A percentile compares a stretch with the other conserved stretches of the same genome.
These are phyloP conservation scores for Phytopythium litorale DNA, from an alignment of 352 stramenopile genomes.

Conservation along the genomic window DNA sequence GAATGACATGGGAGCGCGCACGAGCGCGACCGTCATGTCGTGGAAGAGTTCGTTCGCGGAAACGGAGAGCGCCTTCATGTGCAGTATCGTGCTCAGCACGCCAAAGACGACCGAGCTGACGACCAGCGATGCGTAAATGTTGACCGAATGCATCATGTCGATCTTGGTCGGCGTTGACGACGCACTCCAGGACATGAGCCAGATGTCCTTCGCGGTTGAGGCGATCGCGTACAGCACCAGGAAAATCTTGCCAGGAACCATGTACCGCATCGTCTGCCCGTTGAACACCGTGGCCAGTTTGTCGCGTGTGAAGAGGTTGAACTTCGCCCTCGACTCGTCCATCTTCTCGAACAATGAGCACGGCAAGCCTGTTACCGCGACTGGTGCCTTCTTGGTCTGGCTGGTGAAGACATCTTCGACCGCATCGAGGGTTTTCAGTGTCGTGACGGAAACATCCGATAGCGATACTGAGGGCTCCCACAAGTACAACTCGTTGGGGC, in stretches of 20 bases:
- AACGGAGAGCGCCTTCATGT: conserved; percentile 26
- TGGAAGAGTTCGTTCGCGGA: conserved; percentile 33
- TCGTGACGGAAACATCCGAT: background rate
- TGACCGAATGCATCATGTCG: conserved; percentile 21
- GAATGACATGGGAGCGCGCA: conserved; percentile 39
- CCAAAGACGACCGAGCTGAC: conserved; percentile 30
- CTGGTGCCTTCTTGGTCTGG: conserved; percentile 2
- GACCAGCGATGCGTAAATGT: conserved; percentile 31
- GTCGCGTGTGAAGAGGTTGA: conserved; percentile 11
- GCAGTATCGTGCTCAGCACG: conserved; percentile 29
- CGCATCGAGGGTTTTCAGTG: background rate
- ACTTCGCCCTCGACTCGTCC: conserved; percentile 14
- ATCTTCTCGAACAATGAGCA: background rate
- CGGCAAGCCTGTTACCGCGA: background rate
- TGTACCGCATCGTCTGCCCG: conserved; percentile 18
- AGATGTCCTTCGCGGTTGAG: conserved; percentile 28
- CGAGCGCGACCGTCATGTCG: conserved; percentile 37
- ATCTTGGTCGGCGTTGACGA: background rate
- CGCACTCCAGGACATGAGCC: conserved; percentile 35
- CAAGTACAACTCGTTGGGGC: conserved; percentile 11
- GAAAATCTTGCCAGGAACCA: conserved; percentile 24
- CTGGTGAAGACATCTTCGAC: conserved; percentile 1
- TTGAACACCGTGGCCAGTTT: background rate
- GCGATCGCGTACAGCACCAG: conserved; percentile 25
- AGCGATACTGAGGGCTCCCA: conserved; percentile 16